Evolutionary conservation across 1,139 yeast species (phyloP), one percentile per base, ranked within the genome.

Genomic region (Ogataea hybrid): DNA sequence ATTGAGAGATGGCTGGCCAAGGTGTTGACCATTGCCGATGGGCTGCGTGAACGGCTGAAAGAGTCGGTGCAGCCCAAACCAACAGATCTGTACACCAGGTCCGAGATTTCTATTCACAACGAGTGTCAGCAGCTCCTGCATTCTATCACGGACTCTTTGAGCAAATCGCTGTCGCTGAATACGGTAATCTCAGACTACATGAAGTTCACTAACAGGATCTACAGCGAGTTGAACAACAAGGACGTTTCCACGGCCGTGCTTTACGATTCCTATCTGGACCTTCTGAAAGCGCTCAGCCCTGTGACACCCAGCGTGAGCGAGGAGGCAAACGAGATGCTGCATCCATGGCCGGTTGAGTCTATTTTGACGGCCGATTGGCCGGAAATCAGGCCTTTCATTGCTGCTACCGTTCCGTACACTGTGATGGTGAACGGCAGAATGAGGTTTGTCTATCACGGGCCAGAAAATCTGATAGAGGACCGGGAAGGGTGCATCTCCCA

Each of bases 111-210:
- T 12, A 64, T 84, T 21, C 84, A 80, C 67, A 83, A 82, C 49
- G 75, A 72, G 15, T 63, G 75, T 0, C 85, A 80, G 52, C 58
- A 51, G n/a, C 70, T 72, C 37, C 56, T 83, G 17, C 59, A 58
- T 20, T 68, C 73, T 6, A 71, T 87, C 9, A 74, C 84, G 8
- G 69, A 67, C 3, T 77, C 96, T 0, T 75, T 87, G 42, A 79
- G 73, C 25, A 69, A 67, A 1, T 73, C 77, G 1, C 64, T 84
- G 32, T 73, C 92, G 0, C 69, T 90, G 59, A 92, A 92, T 61
- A 90, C 97, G 0, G 79, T 88, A 5, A 76, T 92, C 23, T 86
- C 97, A 0, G 95, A 88, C 58, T 84, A 81, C 57, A 92, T 89
- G 96, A 92, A 89, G 55, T 63, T 84, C 41, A 84, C 96, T 1